Percentiles rank a stretch among this genome's conserved stretches.
phyloP scores from a whole-genome alignment of 345 rosid genomes.

The Corymbia maculata region DNA sequence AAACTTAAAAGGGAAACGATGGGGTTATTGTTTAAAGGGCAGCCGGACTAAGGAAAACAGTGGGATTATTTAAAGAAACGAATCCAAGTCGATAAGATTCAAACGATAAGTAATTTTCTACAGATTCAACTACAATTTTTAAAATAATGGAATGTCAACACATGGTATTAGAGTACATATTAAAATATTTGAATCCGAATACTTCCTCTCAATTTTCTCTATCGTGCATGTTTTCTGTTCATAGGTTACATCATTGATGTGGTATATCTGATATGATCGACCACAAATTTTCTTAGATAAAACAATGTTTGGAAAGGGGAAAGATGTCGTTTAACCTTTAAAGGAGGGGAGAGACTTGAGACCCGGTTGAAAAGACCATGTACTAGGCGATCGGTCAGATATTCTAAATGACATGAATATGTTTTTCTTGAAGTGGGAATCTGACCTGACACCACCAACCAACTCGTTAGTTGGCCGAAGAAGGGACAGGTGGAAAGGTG shows the following conservation, averaged over 20 bases:
- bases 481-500: neutral
- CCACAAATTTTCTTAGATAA: neutral
- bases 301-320: neutral
- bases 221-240: neutral
- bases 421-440: neutral
- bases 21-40: neutral
- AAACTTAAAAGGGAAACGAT: neutral
- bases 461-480: neutral
- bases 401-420: too few relatives aligned
- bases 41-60: neutral
- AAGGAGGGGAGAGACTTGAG: too few relatives aligned
- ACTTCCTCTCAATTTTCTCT: neutral
- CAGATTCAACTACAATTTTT: neutral
- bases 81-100: neutral
- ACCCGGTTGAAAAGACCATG: too few relatives aligned
- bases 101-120: neutral
- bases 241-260: neutral
- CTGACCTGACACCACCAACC: neutral
- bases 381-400: too few relatives aligned
- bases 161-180: neutral
- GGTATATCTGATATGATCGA: neutral
- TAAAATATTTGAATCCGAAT: too few relatives aligned
- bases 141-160: neutral
- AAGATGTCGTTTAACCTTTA: too few relatives aligned
- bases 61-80: neutral